phyloP scores from a whole-genome alignment of 148 eudicot genomes.

The Cornus kousa region DNA sequence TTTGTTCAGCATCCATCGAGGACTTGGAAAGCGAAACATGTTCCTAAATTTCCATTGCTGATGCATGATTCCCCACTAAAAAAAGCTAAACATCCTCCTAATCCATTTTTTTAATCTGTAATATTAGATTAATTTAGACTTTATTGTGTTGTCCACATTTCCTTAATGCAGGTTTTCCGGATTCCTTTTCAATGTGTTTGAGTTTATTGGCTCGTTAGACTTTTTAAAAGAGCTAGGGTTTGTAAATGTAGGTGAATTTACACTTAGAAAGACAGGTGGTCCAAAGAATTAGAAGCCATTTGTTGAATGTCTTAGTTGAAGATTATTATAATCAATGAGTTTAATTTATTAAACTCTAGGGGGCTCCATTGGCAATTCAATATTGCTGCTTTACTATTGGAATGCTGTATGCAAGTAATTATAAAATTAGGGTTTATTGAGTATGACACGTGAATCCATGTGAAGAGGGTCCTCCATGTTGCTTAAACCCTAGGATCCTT shows the following conservation, averaged over 20 bases:
- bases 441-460: neutral
- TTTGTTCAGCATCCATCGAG: neutral
- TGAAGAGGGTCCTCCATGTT: slow-evolving; percentile 6
- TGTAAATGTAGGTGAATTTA: neutral
- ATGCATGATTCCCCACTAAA: neutral
- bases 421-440: neutral
- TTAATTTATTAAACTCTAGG: neutral
- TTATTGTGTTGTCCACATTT: slow-evolving; percentile 39
- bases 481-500: neutral
- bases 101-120: neutral
- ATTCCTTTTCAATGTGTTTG: slow-evolving; percentile 21
- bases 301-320: neutral
- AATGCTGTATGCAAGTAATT: neutral
- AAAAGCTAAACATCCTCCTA: neutral
- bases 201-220: slow-evolving; percentile 2
- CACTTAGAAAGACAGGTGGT: neutral
- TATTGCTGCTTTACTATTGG: neutral
- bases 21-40: slow-evolving; percentile 7
- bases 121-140: slow-evolving; percentile 9
- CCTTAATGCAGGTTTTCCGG: slow-evolving; percentile 34
- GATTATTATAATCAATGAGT: neutral
- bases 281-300: neutral
- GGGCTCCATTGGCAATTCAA: neutral
- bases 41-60: slow-evolving; percentile 1
- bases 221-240: neutral